Conservation (phyloP, 2,329 filamentous ascomycete species). For the Nakataea oryzae region DNA sequence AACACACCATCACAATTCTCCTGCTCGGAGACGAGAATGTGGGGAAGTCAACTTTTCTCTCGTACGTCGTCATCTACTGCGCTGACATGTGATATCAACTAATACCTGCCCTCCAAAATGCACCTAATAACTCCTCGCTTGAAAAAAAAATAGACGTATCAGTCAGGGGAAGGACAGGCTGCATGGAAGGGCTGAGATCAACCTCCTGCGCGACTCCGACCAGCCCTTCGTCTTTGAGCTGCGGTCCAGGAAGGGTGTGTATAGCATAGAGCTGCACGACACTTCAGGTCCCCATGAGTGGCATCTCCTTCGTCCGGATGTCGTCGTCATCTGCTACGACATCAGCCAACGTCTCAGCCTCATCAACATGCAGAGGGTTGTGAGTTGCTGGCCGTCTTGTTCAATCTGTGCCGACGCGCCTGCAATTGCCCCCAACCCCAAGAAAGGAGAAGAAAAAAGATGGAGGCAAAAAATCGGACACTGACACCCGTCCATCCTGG, state of each 20-base stretch:
- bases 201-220: conserved; percentile 44
- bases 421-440: neutral
- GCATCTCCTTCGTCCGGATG: conserved; percentile 45
- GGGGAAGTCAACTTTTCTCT: conserved; percentile 52
- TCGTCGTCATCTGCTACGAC: conserved; percentile 51
- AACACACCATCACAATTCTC: conserved; percentile 39
- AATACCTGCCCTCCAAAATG: neutral
- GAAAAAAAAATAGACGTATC: conserved; percentile 28
- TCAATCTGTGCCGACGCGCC: neutral
- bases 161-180: conserved; percentile 26
- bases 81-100: conserved; percentile 2
- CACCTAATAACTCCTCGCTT: neutral
- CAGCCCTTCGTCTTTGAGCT: conserved; percentile 52
- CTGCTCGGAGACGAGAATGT: conserved; percentile 48
- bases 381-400: conserved; percentile 20
- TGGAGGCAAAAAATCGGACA: neutral
- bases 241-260: conserved; percentile 30
- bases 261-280: conserved; percentile 49
- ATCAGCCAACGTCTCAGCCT: conserved; percentile 48
- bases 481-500: conserved; percentile 3
- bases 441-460: neutral
- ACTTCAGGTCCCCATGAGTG: conserved; percentile 48
- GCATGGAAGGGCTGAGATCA: conserved; percentile 24
- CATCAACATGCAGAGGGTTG: conserved; percentile 45
- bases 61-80: conserved; percentile 31